A percentile compares a stretch with the other conserved stretches of the same genome.
Conservation (phyloP, 345 rosid species). For the Lumnitzera racemosa region DNA sequence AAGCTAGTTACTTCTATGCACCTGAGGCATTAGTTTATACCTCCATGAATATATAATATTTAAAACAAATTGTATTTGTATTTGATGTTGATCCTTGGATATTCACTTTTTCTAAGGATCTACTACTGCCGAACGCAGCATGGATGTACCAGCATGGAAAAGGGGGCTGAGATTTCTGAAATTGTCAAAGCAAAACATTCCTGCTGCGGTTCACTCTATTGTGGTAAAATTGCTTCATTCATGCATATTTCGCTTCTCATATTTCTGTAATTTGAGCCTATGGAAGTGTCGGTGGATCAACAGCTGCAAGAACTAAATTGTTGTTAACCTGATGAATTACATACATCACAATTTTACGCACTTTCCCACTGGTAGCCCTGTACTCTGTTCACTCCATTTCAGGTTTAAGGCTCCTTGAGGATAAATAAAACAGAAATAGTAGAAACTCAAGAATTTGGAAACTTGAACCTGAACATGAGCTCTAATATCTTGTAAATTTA, state of each 20-base stretch:
- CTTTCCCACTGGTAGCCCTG: no score
- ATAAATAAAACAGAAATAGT: no score
- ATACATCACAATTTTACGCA: no score
- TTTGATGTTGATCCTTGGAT: slow-evolving; percentile 84
- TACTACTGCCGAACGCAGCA: slow-evolving; percentile 99
- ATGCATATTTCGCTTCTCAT: not conserved
- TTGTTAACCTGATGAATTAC: no score
- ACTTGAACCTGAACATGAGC: no score
- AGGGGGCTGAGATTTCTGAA: slow-evolving; percentile 78
- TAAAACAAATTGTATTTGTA: slow-evolving; percentile 19
- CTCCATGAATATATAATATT: not conserved
- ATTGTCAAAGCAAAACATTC: slow-evolving; percentile 55
- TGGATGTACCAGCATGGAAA: slow-evolving; percentile 89
- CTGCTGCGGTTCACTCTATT: slow-evolving; percentile 80
- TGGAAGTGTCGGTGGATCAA: no score
- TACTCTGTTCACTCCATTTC: no score
- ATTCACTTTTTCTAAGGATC: slow-evolving; percentile 98
- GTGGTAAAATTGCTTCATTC: slow-evolving; percentile 49
- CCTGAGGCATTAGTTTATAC: not conserved
- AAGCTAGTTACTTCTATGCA: no score
- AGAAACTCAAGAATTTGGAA: no score
- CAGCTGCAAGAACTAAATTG: no score
- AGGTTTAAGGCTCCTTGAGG: no score
- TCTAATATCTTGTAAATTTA: no score
- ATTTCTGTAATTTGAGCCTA: not conserved